phyloP scores from a whole-genome alignment of 441 rosid genomes.

The Populus hybrid region DNA sequence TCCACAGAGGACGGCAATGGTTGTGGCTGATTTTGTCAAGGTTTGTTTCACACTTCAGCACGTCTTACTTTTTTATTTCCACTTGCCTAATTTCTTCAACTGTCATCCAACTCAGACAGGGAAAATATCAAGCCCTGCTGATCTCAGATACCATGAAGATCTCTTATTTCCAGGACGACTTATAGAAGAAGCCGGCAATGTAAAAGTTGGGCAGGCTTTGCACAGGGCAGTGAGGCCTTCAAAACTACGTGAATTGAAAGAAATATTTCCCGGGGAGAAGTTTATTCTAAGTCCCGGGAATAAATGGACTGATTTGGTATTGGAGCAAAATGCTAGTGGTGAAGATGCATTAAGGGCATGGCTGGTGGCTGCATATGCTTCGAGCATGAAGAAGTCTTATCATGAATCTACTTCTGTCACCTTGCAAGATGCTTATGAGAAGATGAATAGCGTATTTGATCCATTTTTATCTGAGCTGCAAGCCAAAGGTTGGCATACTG shows the following conservation, averaged over 20 bases:
- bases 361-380: slow-evolving; percentile 81
- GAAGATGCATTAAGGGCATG: slow-evolving; percentile 97
- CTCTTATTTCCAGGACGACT: slow-evolving; percentile 76
- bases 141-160: slow-evolving; percentile 74
- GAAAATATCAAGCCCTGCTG: slow-evolving; percentile 80
- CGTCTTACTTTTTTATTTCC: slow-evolving; percentile 15
- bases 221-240: slow-evolving; percentile 73
- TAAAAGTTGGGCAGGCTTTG: slow-evolving; percentile 74
- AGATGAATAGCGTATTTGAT: slow-evolving; percentile 52
- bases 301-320: slow-evolving; percentile 66
- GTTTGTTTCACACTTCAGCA: slow-evolving; percentile 28
- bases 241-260: slow-evolving; percentile 47
- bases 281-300: slow-evolving; percentile 56
- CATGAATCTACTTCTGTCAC: slow-evolving; percentile 26
- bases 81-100: slow-evolving; percentile 15
- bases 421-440: slow-evolving; percentile 60
- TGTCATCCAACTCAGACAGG: slow-evolving; percentile 51
- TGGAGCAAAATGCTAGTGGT: slow-evolving; percentile 77
- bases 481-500: slow-evolving; percentile 91
- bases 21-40: slow-evolving; percentile 84
- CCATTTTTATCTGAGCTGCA: slow-evolving; percentile 59
- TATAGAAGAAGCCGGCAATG: slow-evolving; percentile 77
- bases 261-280: slow-evolving; percentile 67
- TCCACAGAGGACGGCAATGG: slow-evolving; percentile 87
- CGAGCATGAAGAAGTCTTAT: slow-evolving; percentile 36